Evolutionary conservation across 805 yeast genomes (phyloP), one percentile per base, ranked within the genome.

Genomic region (Aciculoconidium aculeatum): DNA sequence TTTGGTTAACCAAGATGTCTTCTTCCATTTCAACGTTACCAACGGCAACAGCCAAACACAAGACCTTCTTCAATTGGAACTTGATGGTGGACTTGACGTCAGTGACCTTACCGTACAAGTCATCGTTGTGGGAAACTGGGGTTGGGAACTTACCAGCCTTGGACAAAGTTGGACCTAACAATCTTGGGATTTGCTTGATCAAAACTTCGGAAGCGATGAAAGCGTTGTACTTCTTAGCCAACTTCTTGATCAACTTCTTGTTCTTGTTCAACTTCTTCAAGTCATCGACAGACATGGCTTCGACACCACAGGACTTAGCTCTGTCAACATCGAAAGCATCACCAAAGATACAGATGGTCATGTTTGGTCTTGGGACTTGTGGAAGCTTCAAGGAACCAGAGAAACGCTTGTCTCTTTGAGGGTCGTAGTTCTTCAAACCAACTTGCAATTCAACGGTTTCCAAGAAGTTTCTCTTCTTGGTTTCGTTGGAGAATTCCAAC

Each of bases 131-230:
- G 49, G 99, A 92, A 58, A 92, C 98, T 74, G 99, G 99, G 69
- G 97, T 90, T 72, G 99, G 99, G 96, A 92, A 92, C 90, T 92
- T 92, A 83, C 98, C 98, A 65, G 96, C 97, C 84, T 92, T 92
- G 55, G 98, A 92, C 65, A 92, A 86, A 72, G 90, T 96, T 70
- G 99, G 99, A 77, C 99, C 99, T 66, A 92, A 80, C 67, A 92
- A 80, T 82, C 99, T 92, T 74, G 99, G 99, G 67, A 92, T 95
- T 78, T 92, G 98, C 80, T 92, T 92, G 70, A 92, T 92, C 70
- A 92, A 84, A 51, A 84, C 95, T 72, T 92, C 98, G 51, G 99
- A 92, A 70, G 99, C 97, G 65, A 92, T 71, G 81, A 92, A 92
- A 55, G 98, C 96, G 68, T 85, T 87, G 94, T 92, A 92, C 80